Percentiles rank a stretch among this genome's conserved stretches.
Conservation (phyloP, 495 filamentous ascomycete species). For the Trypethelium eluteriae region DNA sequence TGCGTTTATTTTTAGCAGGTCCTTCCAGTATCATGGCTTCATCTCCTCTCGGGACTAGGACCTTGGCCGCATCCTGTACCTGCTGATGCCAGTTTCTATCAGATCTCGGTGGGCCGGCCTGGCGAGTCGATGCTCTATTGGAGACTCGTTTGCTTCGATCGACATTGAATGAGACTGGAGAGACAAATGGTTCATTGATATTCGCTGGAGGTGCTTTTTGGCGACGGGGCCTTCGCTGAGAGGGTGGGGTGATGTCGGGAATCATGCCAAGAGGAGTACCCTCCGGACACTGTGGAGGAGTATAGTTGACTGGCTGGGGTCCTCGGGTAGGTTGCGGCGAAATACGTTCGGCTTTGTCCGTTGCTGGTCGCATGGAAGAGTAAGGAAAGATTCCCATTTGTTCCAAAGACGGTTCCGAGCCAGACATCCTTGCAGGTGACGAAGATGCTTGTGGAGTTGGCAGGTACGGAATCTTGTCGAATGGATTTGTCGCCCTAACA, state of each 20-base stretch:
- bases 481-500: too few relatives aligned
- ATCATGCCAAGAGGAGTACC: conserved; percentile 29
- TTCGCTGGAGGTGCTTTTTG: conserved; percentile 22
- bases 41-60: conserved; percentile 6
- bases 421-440: conserved; percentile 3
- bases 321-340: background rate
- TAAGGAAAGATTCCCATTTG: conserved; percentile 17
- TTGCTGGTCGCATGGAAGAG: conserved; percentile 8
- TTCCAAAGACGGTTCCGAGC: conserved; percentile 17
- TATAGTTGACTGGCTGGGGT: background rate
- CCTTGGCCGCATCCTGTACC: background rate
- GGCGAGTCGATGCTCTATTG: conserved; percentile 11
- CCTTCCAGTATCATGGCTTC: conserved; percentile 16
- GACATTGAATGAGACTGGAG: conserved; percentile 24
- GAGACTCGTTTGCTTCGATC: background rate
- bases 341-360: background rate
- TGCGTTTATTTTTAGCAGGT: conserved; percentile 28
- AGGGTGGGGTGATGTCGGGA: conserved; percentile 17
- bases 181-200: conserved; percentile 34
- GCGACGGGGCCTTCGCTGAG: conserved; percentile 9
- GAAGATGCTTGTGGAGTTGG: conserved; percentile 26
- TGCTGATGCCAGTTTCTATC: conserved; percentile 1
- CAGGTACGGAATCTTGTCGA: background rate
- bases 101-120: conserved; percentile 17
- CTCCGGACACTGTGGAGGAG: background rate